Evolutionary conservation across 169 alveolate genomes (phyloP).

Genomic region (Perkinsus olseni): DNA sequence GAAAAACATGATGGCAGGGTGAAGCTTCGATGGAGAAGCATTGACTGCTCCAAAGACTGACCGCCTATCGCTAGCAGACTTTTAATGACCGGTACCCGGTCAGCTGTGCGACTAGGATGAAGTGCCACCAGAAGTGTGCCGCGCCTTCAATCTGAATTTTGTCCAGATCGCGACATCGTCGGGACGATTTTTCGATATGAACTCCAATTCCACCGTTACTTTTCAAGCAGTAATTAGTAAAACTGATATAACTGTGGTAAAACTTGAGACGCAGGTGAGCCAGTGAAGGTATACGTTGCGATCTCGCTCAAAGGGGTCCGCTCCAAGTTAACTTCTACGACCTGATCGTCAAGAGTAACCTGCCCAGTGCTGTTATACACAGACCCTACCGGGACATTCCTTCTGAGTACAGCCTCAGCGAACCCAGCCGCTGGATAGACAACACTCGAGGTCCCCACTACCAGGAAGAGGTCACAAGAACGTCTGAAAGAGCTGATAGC

Average conservation of each 20-base stretch:
- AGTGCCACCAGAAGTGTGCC: too few species aligned
- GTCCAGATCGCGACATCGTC: too few species aligned
- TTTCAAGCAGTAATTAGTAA: too few species aligned
- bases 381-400: not conserved
- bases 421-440: not conserved
- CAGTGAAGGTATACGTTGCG: not conserved
- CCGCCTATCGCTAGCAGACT: too few species aligned
- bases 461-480: not conserved
- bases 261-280: not conserved
- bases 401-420: not conserved
- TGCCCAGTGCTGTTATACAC: not conserved
- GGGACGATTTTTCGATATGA: too few species aligned
- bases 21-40: too few species aligned
- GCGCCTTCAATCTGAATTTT: too few species aligned
- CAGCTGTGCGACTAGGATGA: too few species aligned
- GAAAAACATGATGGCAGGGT: too few species aligned
- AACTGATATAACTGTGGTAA: not conserved
- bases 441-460: not conserved
- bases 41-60: too few species aligned
- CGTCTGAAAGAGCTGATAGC: not conserved
- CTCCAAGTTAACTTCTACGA: not conserved
- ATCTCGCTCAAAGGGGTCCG: not conserved
- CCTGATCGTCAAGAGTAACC: not conserved
- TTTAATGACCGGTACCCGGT: too few species aligned
- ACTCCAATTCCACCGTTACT: too few species aligned